phyloP scores from a whole-genome alignment of 441 rosid species.

The Cnidoscolus chayamansa region DNA sequence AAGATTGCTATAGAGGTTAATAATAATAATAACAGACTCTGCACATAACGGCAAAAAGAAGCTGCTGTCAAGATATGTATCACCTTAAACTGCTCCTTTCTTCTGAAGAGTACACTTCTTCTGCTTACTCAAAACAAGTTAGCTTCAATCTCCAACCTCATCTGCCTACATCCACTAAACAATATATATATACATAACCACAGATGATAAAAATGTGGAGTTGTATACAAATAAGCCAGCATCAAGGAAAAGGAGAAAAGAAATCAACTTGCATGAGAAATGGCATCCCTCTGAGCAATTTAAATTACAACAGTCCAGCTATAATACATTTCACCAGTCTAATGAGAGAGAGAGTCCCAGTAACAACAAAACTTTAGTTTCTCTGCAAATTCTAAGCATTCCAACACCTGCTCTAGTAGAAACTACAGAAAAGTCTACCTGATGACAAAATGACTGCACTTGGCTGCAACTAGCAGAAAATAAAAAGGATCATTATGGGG shows the following conservation, averaged over 20 bases:
- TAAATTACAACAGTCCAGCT: neutral
- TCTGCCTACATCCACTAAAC: no score
- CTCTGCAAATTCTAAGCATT: conserved; percentile 5
- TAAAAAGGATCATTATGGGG: neutral
- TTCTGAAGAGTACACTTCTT: no score
- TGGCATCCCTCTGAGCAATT: neutral
- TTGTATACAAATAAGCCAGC: neutral
- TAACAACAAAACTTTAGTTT: conserved; percentile 7
- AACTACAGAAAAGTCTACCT: neutral
- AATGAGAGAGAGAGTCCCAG: neutral
- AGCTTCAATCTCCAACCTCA: no score
- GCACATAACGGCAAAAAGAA: no score
- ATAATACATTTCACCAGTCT: neutral
- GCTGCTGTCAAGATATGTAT: no score
- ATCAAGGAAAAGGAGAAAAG: neutral
- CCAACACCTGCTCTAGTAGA: neutral
- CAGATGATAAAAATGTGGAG: no score
- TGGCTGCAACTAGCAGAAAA: neutral
- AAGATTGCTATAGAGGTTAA: no score
- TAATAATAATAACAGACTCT: no score
- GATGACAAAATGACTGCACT: neutral
- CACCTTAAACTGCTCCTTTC: no score
- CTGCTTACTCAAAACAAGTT: no score
- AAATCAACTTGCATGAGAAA: neutral
- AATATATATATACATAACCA: no score